Evolutionary conservation across 1,284 basidiomycete genomes (phyloP).

Genomic region (Xerocomus cyaneibrunnescens): DNA sequence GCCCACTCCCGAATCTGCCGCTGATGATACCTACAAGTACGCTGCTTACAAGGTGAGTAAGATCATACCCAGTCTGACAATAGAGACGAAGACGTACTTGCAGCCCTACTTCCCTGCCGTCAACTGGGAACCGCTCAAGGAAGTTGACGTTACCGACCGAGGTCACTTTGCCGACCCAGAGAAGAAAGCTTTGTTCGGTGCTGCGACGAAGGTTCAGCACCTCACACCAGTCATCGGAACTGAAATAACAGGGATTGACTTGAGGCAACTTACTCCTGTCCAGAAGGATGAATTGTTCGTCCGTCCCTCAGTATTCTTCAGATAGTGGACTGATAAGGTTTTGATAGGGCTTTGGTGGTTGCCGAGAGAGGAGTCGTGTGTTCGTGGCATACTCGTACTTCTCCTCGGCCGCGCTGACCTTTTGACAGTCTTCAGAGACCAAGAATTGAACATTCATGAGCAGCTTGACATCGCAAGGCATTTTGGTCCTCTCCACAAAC

Average conservation of each 20-base stretch:
- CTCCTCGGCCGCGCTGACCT: constrained; percentile 12
- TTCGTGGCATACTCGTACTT: constrained; percentile 36
- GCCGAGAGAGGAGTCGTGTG: constrained; percentile 71
- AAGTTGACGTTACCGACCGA: constrained; percentile 61
- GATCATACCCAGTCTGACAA: background rate
- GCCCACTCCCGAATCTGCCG: constrained; percentile 51
- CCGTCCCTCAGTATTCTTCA: background rate
- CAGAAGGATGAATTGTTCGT: constrained; percentile 70
- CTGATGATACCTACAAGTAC: constrained; percentile 53
- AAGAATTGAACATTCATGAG: constrained; percentile 65
- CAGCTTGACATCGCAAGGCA: constrained; percentile 73
- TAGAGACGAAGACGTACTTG: background rate
- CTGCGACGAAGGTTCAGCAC: constrained; percentile 58
- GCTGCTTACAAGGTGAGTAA: constrained; percentile 58
- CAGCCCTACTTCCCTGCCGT: constrained; percentile 67
- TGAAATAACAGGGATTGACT: constrained; percentile 62
- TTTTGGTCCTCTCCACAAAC: constrained; percentile 80
- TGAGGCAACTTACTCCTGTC: constrained; percentile 53
- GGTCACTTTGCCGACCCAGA: constrained; percentile 59
- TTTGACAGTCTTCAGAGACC: constrained; percentile 65
- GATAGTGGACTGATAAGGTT: constrained; percentile 3
- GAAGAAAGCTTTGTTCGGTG: constrained; percentile 55
- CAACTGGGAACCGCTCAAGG: constrained; percentile 61
- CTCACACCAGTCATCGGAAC: constrained; percentile 66
- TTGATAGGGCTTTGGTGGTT: constrained; percentile 57